Evolutionary conservation across 164 flowering plant species (phyloP).

Genomic region (Platanus orientalis): DNA sequence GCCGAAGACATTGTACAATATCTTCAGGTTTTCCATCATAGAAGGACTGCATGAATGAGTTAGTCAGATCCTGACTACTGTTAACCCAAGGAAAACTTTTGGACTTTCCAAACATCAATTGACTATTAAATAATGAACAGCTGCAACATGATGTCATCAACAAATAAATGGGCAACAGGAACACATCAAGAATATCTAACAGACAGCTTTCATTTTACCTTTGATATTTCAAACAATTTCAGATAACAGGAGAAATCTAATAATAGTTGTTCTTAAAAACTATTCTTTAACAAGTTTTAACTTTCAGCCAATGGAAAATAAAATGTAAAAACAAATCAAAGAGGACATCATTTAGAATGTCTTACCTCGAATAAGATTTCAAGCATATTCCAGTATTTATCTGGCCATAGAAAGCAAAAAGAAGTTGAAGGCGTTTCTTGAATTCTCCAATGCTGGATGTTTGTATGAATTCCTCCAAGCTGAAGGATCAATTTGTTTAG

Average conservation of each 20-base stretch:
- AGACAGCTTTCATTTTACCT: too few species aligned
- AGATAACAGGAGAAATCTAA: too few species aligned
- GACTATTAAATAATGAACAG: too few species aligned
- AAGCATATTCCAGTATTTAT: constrained; percentile 37
- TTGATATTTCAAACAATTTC: too few species aligned
- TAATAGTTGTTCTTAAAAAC: too few species aligned
- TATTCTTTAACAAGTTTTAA: neutral
- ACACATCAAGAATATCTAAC: too few species aligned
- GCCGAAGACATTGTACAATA: constrained; percentile 75
- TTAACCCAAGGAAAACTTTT: too few species aligned
- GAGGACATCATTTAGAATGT: neutral
- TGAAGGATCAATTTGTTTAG: constrained; percentile 33
- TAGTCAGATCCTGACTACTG: neutral
- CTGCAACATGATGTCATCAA: too few species aligned
- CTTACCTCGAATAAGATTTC: constrained; percentile 46
- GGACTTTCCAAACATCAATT: too few species aligned
- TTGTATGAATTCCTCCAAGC: constrained; percentile 78
- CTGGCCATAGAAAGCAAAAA: constrained; percentile 82
- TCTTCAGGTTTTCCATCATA: constrained; percentile 40
- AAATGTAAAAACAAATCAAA: neutral
- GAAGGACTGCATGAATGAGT: constrained; percentile 37
- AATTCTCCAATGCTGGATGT: constrained; percentile 88
- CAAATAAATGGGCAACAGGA: too few species aligned
- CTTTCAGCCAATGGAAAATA: neutral
- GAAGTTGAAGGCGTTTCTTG: constrained; percentile 74